These are phyloP conservation scores for Geotrichum aggregatum DNA, from an alignment of 1,139 yeast genomes.

Conservation along the genomic window DNA sequence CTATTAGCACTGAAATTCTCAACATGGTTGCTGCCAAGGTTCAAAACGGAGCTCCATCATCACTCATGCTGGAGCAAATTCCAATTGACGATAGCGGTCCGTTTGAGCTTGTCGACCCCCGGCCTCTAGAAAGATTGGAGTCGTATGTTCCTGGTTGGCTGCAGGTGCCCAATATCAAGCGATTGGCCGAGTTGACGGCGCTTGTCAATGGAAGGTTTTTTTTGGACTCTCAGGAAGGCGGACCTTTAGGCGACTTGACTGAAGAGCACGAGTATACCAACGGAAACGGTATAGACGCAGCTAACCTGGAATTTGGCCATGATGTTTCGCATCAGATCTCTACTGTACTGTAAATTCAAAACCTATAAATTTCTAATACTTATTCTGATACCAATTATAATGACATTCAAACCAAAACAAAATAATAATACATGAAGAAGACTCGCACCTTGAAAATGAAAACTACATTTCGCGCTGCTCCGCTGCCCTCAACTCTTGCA, in stretches of 20 bases:
- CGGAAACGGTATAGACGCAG: neutral
- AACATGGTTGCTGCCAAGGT: conserved; percentile 83
- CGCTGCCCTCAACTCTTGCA: conserved; percentile 32
- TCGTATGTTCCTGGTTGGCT: conserved; percentile 96
- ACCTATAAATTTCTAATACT: too few species aligned
- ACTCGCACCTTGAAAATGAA: neutral
- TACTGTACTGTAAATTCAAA: neutral
- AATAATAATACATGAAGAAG: neutral
- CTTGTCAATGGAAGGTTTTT: conserved; percentile 30
- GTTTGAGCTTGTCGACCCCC: conserved; percentile 77
- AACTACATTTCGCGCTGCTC: neutral
- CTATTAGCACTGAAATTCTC: conserved; percentile 79
- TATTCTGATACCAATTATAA: too few species aligned
- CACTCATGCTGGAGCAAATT: conserved; percentile 51
- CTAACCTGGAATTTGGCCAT: neutral
- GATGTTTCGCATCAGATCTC: conserved; percentile 6
- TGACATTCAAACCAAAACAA: neutral
- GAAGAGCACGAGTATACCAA: neutral
- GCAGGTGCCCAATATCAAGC: conserved; percentile 80
- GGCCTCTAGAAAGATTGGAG: conserved; percentile 85
- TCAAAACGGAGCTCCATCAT: conserved; percentile 44
- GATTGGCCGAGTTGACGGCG: conserved; percentile 86
- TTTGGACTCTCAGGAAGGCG: neutral
- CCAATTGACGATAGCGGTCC: conserved; percentile 68
- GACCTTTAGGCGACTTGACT: conserved; percentile 4